Evolutionary conservation across 345 rosid genomes (phyloP), one percentile per base, ranked within the genome.

Genomic region (Eucalyptus tenuipes): DNA sequence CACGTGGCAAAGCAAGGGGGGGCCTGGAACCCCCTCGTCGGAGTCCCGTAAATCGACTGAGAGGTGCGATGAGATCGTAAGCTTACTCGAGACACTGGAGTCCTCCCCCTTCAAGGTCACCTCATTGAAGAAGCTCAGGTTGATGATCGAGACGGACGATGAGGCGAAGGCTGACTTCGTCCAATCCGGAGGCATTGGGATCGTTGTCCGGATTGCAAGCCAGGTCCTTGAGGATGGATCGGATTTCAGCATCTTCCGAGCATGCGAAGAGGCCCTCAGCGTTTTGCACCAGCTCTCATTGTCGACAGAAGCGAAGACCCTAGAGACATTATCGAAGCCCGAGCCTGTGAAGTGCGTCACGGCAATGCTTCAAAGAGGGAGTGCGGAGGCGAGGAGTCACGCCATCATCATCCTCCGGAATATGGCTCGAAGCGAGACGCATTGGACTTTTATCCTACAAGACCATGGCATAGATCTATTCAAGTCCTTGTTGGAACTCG

Each of bases 51-150:
- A 53, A 88, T 40, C 18, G 1, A 37, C 53, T 31, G 29, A 31
- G 87, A 49, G 85, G 33, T 91, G 17, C 50, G 68, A 71, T 14
- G 91, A 91, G 29, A 49, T 92, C 48, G n/a, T 55, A 37, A 45
- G 91, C 40, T 89, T 91, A 16, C 91, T 92, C 49, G 40, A 33
- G 48, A 64, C 90, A 42, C 12, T 92, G 3, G 90, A 86, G 53
- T 91, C 91, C 25, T 91, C 92, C 24, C 93, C 93, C 3, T 92
- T 92, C 89, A 91, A 91, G 91, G 92, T 89, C 20, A 89, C 75
- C 42, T 57, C 86, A 9, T 87, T 92, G 25, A 92, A 90, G 88
- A 92, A 91, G 88, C 88, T 91, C 29, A 80, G 71, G 13, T 90
- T 61, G 6, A 82, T 92, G 61, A 40, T 90, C 2, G 79, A 88